Conservation (phyloP, 768 basidiomycete genomes). For the Rhizopogon vulgaris region DNA sequence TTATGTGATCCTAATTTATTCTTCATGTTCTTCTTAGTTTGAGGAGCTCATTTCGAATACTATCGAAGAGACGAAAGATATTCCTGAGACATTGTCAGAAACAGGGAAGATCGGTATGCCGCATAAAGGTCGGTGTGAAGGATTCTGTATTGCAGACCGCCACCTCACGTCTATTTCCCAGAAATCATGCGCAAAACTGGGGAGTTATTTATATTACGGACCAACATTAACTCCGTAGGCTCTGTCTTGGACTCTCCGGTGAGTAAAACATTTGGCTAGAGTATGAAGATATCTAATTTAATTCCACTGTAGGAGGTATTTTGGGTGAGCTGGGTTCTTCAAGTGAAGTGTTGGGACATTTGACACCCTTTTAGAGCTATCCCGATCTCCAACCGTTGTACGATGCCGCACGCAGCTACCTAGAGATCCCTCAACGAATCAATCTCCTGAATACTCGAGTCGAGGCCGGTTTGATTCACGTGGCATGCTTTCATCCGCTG, state of each 20-base stretch:
- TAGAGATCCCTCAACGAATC: constrained; percentile 92
- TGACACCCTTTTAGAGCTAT: constrained; percentile 56
- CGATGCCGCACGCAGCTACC: constrained; percentile 87
- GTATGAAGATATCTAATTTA: not conserved
- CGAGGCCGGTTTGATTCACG: constrained; percentile 47
- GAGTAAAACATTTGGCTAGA: constrained; percentile 25
- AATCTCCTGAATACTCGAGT: constrained; percentile 91
- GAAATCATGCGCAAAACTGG: constrained; percentile 99
- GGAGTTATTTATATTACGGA: constrained; percentile 85
- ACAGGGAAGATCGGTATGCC: constrained; percentile 92
- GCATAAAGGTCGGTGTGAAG: constrained; percentile 53
- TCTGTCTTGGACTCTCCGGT: constrained; percentile 96
- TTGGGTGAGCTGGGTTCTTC: constrained; percentile 54
- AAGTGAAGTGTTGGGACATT: constrained; percentile 9
- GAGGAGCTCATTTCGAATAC: constrained; percentile 89
- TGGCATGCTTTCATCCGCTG: constrained; percentile 1
- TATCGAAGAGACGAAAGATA: constrained; percentile 95
- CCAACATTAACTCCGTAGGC: constrained; percentile 93
- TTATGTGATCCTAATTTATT: not conserved
- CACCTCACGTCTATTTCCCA: constrained; percentile 17
- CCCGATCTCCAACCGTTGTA: constrained; percentile 95
- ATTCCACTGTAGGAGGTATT: constrained; percentile 69
- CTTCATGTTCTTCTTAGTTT: constrained; percentile 43
- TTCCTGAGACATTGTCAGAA: constrained; percentile 88
- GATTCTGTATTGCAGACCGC: not conserved